These are phyloP conservation scores for Agrostemma githago DNA, from an alignment of 148 eudicot genomes.

Conservation along the genomic window DNA sequence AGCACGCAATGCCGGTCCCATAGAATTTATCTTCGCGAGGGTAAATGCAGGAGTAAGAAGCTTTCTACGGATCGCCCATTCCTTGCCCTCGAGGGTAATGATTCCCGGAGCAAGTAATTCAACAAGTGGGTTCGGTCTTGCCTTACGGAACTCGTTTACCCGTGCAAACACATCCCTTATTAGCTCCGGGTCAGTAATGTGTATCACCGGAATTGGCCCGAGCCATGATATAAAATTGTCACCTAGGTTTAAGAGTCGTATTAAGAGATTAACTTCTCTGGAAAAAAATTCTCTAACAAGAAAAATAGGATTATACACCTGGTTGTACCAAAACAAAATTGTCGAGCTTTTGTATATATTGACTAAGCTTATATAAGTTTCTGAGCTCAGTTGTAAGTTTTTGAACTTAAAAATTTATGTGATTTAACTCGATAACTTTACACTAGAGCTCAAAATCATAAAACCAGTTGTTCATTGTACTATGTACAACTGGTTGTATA, in stretches of 20 bases:
- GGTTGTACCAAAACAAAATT: too few species aligned
- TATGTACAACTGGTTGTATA: too few species aligned
- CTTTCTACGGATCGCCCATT: constrained; percentile 45
- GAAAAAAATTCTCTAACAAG: too few species aligned
- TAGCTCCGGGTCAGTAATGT: constrained; percentile 37
- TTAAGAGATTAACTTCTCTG: not conserved
- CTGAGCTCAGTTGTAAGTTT: too few species aligned
- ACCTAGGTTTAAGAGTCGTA: constrained; percentile 20
- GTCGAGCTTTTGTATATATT: too few species aligned
- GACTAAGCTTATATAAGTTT: too few species aligned
- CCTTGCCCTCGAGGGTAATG: constrained; percentile 37
- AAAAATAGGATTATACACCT: too few species aligned
- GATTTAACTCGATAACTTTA: too few species aligned
- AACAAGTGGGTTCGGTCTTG: constrained; percentile 30
- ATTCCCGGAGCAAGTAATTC: constrained; percentile 34
- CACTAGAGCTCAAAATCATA: too few species aligned
- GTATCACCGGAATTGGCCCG: constrained; percentile 34
- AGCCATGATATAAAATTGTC: constrained; percentile 35
- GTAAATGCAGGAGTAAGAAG: constrained; percentile 48
- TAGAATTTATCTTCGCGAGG: constrained; percentile 46
- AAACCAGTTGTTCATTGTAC: too few species aligned
- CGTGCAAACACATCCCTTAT: constrained; percentile 32
- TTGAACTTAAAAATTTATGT: too few species aligned
- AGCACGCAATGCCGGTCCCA: constrained; percentile 34
- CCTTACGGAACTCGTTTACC: constrained; percentile 30